These are phyloP conservation scores for Diaporthe ampelina DNA, from an alignment of 2,329 filamentous ascomycete genomes.

Conservation along the genomic window DNA sequence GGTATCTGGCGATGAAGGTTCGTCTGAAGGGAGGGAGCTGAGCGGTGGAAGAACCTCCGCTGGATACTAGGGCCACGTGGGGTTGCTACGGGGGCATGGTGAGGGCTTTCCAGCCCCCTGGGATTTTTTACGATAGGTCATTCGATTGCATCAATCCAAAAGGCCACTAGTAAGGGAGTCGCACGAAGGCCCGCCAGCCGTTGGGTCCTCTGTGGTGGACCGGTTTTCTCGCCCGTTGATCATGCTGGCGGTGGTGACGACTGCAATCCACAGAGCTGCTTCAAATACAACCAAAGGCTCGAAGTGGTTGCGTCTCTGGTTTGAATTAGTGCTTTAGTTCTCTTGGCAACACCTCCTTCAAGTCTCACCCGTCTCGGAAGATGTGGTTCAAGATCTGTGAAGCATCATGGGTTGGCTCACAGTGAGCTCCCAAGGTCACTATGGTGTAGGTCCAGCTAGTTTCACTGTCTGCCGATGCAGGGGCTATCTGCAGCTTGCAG, in stretches of 20 bases:
- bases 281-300: background rate
- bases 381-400: too few species aligned
- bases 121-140: background rate
- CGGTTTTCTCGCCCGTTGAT: background rate
- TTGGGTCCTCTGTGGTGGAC: background rate
- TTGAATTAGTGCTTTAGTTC: background rate
- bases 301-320: too few species aligned
- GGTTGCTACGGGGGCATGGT: background rate
- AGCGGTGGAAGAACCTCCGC: slow-evolving; percentile 30
- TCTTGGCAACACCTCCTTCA: background rate
- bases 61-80: slow-evolving; percentile 10
- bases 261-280: background rate
- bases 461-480: slow-evolving; percentile 12
- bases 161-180: background rate
- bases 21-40: slow-evolving; percentile 22
- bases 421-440: background rate
- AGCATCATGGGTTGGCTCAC: background rate
- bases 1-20: background rate
- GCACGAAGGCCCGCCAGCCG: background rate
- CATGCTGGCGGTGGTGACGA: background rate
- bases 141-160: background rate
- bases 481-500: slow-evolving; percentile 9
- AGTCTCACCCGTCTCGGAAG: background rate
- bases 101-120: background rate
- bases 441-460: background rate